These are phyloP conservation scores for Scheffersomyces ergatensis DNA, from an alignment of 805 yeast genomes.

Conservation along the genomic window DNA sequence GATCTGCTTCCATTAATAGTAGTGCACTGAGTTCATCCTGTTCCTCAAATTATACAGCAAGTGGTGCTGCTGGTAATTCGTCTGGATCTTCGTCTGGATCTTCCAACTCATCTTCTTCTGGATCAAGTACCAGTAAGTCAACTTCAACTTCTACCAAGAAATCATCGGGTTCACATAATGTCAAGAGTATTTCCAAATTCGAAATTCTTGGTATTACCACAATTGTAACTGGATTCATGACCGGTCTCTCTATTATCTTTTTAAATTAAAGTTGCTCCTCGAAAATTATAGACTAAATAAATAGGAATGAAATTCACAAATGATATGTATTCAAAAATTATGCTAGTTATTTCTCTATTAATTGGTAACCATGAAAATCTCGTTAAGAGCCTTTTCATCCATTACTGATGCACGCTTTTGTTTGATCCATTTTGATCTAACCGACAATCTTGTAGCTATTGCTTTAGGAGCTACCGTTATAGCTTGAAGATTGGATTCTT, in stretches of 20 bases:
- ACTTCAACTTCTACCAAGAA: conserved; percentile 22
- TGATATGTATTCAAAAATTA: background rate
- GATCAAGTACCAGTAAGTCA: conserved; percentile 16
- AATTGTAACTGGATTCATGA: conserved; percentile 37
- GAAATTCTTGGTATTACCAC: conserved; percentile 33
- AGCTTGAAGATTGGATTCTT: conserved; percentile 1
- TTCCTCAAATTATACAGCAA: conserved; percentile 20
- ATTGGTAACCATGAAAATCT: conserved; percentile 83
- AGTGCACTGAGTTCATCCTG: conserved; percentile 27
- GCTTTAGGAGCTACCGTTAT: background rate
- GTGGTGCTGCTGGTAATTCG: conserved; percentile 10
- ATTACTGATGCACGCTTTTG: conserved; percentile 90
- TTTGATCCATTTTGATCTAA: conserved; percentile 82
- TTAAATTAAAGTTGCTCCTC: conserved; percentile 2
- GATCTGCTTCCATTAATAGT: conserved; percentile 53
- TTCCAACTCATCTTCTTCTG: conserved; percentile 22
- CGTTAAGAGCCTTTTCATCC: conserved; percentile 86
- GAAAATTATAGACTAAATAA: too few relatives aligned
- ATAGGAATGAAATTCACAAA: background rate
- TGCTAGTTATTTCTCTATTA: conserved; percentile 10
- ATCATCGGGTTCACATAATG: conserved; percentile 2
- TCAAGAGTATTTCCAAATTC: conserved; percentile 9
- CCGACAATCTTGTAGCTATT: conserved; percentile 45
- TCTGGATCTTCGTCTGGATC: conserved; percentile 10
- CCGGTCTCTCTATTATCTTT: conserved; percentile 42